A percentile compares a stretch with the other conserved stretches of the same genome.
phyloP scores from a whole-genome alignment of 2,329 filamentous ascomycete genomes.

The Clarireedia hainanense region DNA sequence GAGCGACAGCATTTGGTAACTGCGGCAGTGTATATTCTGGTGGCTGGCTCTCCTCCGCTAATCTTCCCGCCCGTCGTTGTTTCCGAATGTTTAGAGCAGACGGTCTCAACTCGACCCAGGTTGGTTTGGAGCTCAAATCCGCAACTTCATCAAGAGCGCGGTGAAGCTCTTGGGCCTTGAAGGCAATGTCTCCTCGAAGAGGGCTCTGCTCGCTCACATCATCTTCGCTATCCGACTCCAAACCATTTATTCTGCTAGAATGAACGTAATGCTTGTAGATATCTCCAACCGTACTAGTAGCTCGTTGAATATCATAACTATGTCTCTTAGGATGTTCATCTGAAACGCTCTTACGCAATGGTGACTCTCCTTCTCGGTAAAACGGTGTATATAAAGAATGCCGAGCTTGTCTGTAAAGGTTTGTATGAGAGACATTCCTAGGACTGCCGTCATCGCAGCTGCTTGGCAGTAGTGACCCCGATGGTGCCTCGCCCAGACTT shows the following conservation, averaged over 20 bases:
- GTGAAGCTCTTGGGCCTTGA: background rate
- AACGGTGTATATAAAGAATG: slow-evolving; percentile 5
- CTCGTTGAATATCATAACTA: slow-evolving; percentile 10
- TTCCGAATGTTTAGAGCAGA: slow-evolving; percentile 12
- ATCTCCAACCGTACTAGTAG: slow-evolving; percentile 25
- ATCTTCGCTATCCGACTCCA: slow-evolving; percentile 5
- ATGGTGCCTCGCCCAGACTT: slow-evolving; percentile 5
- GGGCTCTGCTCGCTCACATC: slow-evolving; percentile 6
- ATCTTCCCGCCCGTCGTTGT: slow-evolving; percentile 8
- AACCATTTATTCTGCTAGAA: slow-evolving; percentile 4
- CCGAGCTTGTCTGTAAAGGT: background rate
- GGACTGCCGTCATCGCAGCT: slow-evolving; percentile 1
- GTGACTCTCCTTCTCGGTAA: slow-evolving; percentile 1
- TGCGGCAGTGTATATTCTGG: slow-evolving; percentile 11
- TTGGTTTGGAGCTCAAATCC: background rate
- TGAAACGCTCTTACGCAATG: slow-evolving; percentile 7
- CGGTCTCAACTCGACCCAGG: background rate
- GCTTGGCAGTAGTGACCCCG: slow-evolving; percentile 5
- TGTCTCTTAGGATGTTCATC: slow-evolving; percentile 6
- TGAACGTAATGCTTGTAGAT: slow-evolving; percentile 22
- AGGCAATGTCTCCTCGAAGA: background rate
- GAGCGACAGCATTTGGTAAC: background rate
- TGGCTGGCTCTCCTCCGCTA: slow-evolving; percentile 6
- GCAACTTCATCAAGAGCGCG: background rate
- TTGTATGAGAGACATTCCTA: background rate